Evolutionary conservation across 345 rosid species (phyloP), one percentile per base, ranked within the genome.

Genomic region (Geranium rotundifolium): DNA sequence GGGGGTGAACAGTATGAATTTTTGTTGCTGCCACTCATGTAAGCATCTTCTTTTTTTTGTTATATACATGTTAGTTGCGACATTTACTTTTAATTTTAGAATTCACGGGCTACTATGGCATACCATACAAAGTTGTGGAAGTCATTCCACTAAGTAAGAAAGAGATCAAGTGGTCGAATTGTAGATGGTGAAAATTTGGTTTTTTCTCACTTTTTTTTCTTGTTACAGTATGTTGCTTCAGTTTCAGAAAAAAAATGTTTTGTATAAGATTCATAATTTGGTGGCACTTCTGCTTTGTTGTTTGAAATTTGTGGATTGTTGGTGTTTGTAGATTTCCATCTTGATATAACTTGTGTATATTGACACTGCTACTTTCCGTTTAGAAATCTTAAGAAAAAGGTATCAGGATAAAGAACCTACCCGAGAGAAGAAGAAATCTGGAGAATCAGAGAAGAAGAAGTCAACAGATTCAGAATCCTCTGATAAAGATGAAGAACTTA

Each of bases 401-500:
- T 67, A 13, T 62, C 76, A 18, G 82, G 69, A 72, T 55, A 75
- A 80, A 74, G 88, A 85, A 57, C 74, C 84, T 46, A 66, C 63
- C 37, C 77, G 69, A 63, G 96, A 84, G 69, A 87, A 82, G 81
- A 83, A 88, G 77, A 85, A 84, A 71, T 64, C 79, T 31, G 68
- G 84, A 19, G 82, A 73, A 67, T 15, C 72, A 65, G 90, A 69
- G n/a, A n/a, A n/a, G n/a, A n/a, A n/a, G n/a, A 85, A 84, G 69
- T 64, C 79, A 39, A 67, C 85, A 19, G 83, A 73, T 65, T 15
- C 72, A 64, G 90, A 69, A 75, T 74, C 84, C 70, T 73, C 71
- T 68, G 91, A 79, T 17, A 84, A 83, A 75, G 96, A 87, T 50
- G 74, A 63, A 67, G 98, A 89, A 78, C 72, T 93, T 63, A 83